Evolutionary conservation across 768 basidiomycete species (phyloP).

Genomic region (Pisolithus sp.): DNA sequence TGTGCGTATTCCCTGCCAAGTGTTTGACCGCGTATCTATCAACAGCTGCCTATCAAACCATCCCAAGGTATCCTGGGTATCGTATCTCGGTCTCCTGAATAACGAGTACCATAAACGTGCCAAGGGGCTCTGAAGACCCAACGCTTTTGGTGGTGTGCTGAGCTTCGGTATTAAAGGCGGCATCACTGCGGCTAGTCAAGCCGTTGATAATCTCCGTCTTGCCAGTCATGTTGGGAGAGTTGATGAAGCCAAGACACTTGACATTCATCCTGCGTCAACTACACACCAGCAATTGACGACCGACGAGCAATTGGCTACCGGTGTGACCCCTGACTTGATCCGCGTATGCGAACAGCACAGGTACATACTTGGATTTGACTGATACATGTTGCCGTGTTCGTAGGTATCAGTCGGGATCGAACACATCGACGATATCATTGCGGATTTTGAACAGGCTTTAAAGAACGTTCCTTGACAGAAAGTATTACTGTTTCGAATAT

Average conservation of each 20-base stretch:
- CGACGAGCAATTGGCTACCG: slow-evolving; percentile 41
- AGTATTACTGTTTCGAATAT: neutral
- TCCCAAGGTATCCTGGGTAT: slow-evolving; percentile 67
- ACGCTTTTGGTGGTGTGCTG: slow-evolving; percentile 65
- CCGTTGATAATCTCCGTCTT: slow-evolving; percentile 66
- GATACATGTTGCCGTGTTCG: neutral
- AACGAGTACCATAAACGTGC: slow-evolving; percentile 61
- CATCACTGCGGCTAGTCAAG: slow-evolving; percentile 41
- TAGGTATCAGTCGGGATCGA: slow-evolving; percentile 42
- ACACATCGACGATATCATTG: slow-evolving; percentile 40
- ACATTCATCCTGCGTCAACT: slow-evolving; percentile 52
- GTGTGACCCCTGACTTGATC: slow-evolving; percentile 52
- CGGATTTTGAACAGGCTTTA: slow-evolving; percentile 39
- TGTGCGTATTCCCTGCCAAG: slow-evolving; percentile 13
- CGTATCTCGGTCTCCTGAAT: slow-evolving; percentile 60
- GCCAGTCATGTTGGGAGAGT: slow-evolving; percentile 72
- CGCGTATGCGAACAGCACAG: slow-evolving; percentile 33
- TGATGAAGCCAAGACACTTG: slow-evolving; percentile 58
- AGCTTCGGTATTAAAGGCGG: slow-evolving; percentile 72
- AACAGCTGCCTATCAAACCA: slow-evolving; percentile 53
- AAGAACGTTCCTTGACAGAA: slow-evolving; percentile 10
- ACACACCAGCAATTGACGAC: slow-evolving; percentile 52
- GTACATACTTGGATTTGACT: neutral
- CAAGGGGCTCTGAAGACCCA: slow-evolving; percentile 43
- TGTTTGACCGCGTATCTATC: too few relatives aligned